Evolutionary conservation across 495 filamentous ascomycete genomes (phyloP).

Genomic region (Lophium mytilinum): DNA sequence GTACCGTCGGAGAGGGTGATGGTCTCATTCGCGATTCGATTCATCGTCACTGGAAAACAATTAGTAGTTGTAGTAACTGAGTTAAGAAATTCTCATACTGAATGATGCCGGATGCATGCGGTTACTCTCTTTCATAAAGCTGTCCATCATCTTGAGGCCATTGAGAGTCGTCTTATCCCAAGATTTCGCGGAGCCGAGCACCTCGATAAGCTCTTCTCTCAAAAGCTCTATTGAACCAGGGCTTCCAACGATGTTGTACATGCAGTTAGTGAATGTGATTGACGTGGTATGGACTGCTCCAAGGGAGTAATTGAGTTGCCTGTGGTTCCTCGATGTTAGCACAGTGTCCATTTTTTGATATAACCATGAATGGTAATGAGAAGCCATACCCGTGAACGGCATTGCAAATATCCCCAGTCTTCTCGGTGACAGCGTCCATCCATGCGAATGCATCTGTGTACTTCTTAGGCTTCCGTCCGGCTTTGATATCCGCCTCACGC

Average conservation of each 20-base stretch:
- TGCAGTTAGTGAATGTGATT: conserved; percentile 4
- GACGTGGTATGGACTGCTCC: conserved; percentile 18
- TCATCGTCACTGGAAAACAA: conserved; percentile 5
- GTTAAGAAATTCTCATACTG: conserved; percentile 26
- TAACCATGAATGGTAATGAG: too few species aligned
- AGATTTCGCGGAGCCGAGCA: conserved; percentile 25
- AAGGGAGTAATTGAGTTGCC: neutral
- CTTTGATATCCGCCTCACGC: conserved; percentile 23
- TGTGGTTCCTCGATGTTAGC: too few species aligned
- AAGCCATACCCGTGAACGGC: too few species aligned
- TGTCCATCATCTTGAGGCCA: conserved; percentile 44
- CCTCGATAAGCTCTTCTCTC: conserved; percentile 43
- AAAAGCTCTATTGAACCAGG: conserved; percentile 41
- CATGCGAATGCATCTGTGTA: conserved; percentile 35
- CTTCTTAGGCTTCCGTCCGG: conserved; percentile 17
- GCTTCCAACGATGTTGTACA: conserved; percentile 42
- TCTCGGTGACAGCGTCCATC: conserved; percentile 8
- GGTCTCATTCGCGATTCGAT: conserved; percentile 7
- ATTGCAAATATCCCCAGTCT: neutral
- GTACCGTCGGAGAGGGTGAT: conserved; percentile 18
- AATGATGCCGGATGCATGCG: conserved; percentile 35
- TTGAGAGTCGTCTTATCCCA: conserved; percentile 35
- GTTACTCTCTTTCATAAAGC: conserved; percentile 47
- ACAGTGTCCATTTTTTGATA: too few species aligned
- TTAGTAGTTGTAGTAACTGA: neutral